phyloP scores from a whole-genome alignment of 352 stramenopile species.

The Pythium myriotylum region DNA sequence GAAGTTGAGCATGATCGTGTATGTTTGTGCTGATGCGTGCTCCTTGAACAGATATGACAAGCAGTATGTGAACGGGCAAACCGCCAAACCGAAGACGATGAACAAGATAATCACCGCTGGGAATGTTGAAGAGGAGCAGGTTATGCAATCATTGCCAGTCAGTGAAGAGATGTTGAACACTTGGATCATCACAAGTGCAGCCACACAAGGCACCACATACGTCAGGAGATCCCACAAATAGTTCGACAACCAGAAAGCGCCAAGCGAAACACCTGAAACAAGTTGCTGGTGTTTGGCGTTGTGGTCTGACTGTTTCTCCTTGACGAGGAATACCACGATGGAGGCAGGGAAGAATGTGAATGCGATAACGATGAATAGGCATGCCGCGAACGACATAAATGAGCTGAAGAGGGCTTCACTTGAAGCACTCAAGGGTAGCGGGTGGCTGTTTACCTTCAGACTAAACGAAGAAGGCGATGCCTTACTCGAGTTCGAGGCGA shows the following conservation, averaged over 20 bases:
- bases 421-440: conserved; percentile 46
- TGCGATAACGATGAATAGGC: conserved; percentile 85
- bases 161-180: conserved; percentile 24
- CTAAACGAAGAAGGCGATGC: conserved; percentile 19
- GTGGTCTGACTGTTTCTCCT: conserved; percentile 88
- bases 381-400: conserved; percentile 76
- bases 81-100: conserved; percentile 57
- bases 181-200: conserved; percentile 48
- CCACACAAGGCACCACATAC: conserved; percentile 83
- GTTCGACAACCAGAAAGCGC: conserved; percentile 96
- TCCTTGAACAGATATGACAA: conserved; percentile 71
- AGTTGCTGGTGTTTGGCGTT: conserved; percentile 97
- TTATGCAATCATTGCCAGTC: conserved; percentile 37
- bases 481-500: conserved; percentile 33
- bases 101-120: conserved; percentile 57
- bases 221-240: conserved; percentile 93
- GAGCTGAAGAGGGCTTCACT: conserved; percentile 42
- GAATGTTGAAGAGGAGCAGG: conserved; percentile 34
- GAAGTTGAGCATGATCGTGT: conserved; percentile 77
- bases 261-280: conserved; percentile 93
- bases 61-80: conserved; percentile 71
- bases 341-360: conserved; percentile 93
- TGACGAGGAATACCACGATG: conserved; percentile 95
- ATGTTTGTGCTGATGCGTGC: conserved; percentile 65
- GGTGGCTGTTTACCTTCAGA: conserved; percentile 56